phyloP scores from a whole-genome alignment of 2,329 filamentous ascomycete genomes.

The Orbilia ellipsospora region DNA sequence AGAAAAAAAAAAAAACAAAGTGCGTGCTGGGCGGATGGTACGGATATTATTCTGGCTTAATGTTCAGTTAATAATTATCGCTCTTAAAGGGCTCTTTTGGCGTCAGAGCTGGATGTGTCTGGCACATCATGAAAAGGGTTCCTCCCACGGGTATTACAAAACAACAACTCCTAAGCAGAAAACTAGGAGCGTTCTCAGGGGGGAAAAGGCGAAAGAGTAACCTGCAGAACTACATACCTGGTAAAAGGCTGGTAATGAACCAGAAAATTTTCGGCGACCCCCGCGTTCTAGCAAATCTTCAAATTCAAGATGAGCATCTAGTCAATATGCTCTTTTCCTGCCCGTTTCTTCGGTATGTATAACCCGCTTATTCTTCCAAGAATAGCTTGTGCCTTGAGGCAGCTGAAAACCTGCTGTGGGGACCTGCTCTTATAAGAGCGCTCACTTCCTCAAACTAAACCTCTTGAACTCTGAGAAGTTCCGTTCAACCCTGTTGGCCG shows the following conservation, averaged over 20 bases:
- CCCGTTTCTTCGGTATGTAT: constrained; percentile 34
- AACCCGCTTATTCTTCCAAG: constrained; percentile 54
- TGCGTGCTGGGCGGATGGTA: constrained; percentile 26
- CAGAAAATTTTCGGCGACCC: constrained; percentile 46
- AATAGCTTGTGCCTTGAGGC: constrained; percentile 55
- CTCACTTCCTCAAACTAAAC: too few species aligned
- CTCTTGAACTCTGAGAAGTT: constrained; percentile 24
- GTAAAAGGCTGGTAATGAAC: constrained; percentile 44
- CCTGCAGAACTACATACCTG: constrained; percentile 44
- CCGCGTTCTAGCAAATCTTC: constrained; percentile 39
- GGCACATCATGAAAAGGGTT: constrained; percentile 38
- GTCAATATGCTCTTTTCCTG: constrained; percentile 40
- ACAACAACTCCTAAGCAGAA: constrained; percentile 52
- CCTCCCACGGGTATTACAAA: constrained; percentile 49
- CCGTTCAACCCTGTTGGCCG: constrained; percentile 43
- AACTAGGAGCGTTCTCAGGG: constrained; percentile 1
- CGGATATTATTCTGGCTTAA: constrained; percentile 45
- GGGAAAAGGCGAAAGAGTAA: constrained; percentile 24
- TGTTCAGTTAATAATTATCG: constrained; percentile 52
- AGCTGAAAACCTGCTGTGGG: constrained; percentile 47
- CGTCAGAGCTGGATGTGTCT: constrained; percentile 35
- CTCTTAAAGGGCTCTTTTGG: constrained; percentile 52
- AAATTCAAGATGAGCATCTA: constrained; percentile 48
- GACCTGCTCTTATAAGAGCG: constrained; percentile 54
- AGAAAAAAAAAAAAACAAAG: constrained; percentile 21